Evolutionary conservation across 805 yeast genomes (phyloP).

Genomic region (Helenozyma baotianmanensis): DNA sequence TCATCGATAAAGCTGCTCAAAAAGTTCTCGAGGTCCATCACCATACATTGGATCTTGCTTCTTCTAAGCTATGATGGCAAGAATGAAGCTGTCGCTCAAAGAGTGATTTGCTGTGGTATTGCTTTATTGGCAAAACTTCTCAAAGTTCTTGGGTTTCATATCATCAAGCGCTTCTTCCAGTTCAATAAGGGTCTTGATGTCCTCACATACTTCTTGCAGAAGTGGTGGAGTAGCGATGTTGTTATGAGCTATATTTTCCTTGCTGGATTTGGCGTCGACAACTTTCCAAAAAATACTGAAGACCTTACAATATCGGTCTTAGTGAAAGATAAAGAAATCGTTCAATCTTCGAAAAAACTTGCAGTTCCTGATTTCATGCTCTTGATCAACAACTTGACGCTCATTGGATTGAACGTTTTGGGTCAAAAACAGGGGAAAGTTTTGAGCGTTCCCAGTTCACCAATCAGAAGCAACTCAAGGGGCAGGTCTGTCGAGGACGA

Average conservation of each 20-base stretch:
- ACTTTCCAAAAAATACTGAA: neutral
- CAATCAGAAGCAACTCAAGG: conserved; percentile 10
- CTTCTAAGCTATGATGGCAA: conserved; percentile 35
- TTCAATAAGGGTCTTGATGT: conserved; percentile 48
- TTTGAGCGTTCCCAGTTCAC: conserved; percentile 32
- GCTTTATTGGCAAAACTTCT: conserved; percentile 49
- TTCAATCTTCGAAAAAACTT: neutral
- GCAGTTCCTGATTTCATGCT: conserved; percentile 46
- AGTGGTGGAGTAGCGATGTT: conserved; percentile 47
- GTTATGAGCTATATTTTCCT: conserved; percentile 39
- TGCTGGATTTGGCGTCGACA: conserved; percentile 43
- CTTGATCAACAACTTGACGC: conserved; percentile 27
- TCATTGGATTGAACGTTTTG: conserved; percentile 27
- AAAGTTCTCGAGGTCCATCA: conserved; percentile 48
- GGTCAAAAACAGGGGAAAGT: conserved; percentile 28
- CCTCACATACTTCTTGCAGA: conserved; percentile 39
- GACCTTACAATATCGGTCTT: conserved; percentile 4
- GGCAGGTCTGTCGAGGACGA: conserved; percentile 8
- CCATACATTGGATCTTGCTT: conserved; percentile 62
- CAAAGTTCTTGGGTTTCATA: conserved; percentile 40
- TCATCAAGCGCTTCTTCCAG: conserved; percentile 46
- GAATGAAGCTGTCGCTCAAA: conserved; percentile 17
- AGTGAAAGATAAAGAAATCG: conserved; percentile 3
- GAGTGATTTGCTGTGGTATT: conserved; percentile 37
- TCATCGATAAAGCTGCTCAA: conserved; percentile 35